Base-by-base conservation (phyloP, 2,329 filamentous ascomycete species). In the Penicillium carneum region DNA sequence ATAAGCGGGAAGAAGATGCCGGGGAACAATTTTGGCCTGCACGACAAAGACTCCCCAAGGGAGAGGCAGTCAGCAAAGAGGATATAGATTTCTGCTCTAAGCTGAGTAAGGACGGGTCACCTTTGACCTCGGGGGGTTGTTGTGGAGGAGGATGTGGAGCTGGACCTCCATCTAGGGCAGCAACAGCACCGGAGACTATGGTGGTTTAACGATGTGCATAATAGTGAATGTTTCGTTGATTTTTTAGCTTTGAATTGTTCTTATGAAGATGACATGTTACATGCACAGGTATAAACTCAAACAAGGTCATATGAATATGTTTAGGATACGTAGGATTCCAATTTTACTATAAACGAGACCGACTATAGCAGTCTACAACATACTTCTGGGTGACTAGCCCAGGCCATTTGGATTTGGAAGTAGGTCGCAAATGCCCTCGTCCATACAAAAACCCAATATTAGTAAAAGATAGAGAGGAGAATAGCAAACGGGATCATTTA, bases 21-120 rank as follows among this genome's bases (percentile, higher is more conserved):
- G 79, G 79, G 14, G 67, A 74, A 42, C 80, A 86, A 71, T 82
- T 86, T 55, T 86, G 84, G 84, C 84, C 84, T 0, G 83, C 84
- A 2, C 67, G 71, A 38, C 76, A 77, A 61, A 67, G 42, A 3
- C 55, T 78, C n/a, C 74, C 75, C 11, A 53, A 59, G 16, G 63
- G 63, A 36, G 73, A 70, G 9, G 26, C 60, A 1, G 67, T 67
- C 5, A 74, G 67, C 49, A 61, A 71, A 61, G 69, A 74, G 18
- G 76, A 77, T 45, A 57, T 74, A 39, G 68, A 73, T 11, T 75
- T 76, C 42, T 76, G 73, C 54, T 62, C 67, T 10, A 71, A 68
- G 39, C 39, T 75, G 50, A 62, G 12, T n/a, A 47, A 33, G 7
- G 26, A 55, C 14, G 11, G 6, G 6, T 55, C 41, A 9, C 16